phyloP scores from a whole-genome alignment of 345 rosid genomes.

The Camelina neglecta region DNA sequence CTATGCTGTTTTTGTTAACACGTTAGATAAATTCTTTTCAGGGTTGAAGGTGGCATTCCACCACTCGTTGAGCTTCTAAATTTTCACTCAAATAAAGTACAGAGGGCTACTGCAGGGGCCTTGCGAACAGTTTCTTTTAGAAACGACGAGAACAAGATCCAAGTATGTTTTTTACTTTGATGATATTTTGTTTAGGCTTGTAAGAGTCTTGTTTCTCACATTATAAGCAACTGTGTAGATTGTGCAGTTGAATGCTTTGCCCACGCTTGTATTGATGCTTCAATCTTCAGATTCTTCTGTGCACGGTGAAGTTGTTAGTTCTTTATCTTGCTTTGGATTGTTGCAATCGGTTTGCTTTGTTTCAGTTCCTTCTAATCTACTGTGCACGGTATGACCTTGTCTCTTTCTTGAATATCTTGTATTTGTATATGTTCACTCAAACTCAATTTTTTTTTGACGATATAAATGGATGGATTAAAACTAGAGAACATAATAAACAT shows the following conservation, averaged over 20 bases:
- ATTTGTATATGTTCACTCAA: constrained; percentile 3
- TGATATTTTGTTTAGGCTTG: neutral
- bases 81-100: constrained; percentile 62
- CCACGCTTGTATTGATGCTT: constrained; percentile 72
- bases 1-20: constrained; percentile 16
- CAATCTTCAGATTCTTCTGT: constrained; percentile 62
- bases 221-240: constrained; percentile 55
- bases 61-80: constrained; percentile 72
- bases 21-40: constrained; percentile 28
- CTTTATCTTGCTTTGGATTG: constrained; percentile 6
- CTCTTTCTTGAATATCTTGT: neutral
- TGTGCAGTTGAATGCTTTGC: constrained; percentile 66
- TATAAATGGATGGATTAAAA: constrained; percentile 8
- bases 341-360: constrained; percentile 1
- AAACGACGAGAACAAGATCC: constrained; percentile 73
- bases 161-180: constrained; percentile 44
- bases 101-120: constrained; percentile 85
- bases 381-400: constrained; percentile 60
- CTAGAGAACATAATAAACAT: neutral
- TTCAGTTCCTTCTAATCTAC: constrained; percentile 16
- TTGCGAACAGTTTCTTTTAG: constrained; percentile 71
- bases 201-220: constrained; percentile 26
- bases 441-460: neutral
- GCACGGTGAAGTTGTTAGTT: constrained; percentile 75
- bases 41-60: constrained; percentile 76